A percentile compares a stretch with the other conserved stretches of the same genome.
These are phyloP conservation scores for Aegilops tauschii DNA, from an alignment of 176 grass and related monocot species.

Conservation along the genomic window DNA sequence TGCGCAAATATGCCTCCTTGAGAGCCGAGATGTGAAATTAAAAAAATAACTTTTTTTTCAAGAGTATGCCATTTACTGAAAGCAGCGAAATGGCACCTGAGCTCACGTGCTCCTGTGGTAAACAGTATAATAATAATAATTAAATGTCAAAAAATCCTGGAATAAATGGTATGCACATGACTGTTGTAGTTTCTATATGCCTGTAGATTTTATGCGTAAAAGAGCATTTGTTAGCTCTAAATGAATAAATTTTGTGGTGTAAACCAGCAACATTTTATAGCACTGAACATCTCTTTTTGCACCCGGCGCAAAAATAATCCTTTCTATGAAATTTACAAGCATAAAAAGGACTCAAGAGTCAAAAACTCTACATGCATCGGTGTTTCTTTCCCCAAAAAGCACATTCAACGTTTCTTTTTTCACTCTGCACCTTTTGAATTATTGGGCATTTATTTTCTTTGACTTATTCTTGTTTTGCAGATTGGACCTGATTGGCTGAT, in stretches of 20 bases:
- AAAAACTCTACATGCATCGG: not conserved
- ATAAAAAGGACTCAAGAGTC: not conserved
- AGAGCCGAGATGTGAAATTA: not conserved
- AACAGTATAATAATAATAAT: not conserved
- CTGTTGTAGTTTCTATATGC: not conserved
- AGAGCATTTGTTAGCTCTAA: not conserved
- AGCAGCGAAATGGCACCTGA: not conserved
- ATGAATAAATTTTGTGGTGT: not conserved
- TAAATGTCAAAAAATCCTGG: not conserved
- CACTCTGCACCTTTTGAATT: not conserved
- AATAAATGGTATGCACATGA: not conserved
- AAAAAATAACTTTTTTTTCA: not conserved
- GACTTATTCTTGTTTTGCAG: conserved; percentile 1
- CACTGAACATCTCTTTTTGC: not conserved
- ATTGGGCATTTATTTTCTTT: not conserved
- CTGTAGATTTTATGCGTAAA: not conserved
- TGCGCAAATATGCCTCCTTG: not conserved
- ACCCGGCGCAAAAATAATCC: not conserved
- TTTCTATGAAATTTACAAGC: not conserved
- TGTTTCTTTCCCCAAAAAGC: not conserved
- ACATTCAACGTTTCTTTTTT: not conserved
- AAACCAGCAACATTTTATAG: not conserved
- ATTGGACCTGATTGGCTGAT: not conserved
- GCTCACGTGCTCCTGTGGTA: not conserved
- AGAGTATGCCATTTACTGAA: not conserved